These are phyloP conservation scores for Phlebiopsis gigantea DNA, from an alignment of 768 basidiomycete species.

Conservation along the genomic window DNA sequence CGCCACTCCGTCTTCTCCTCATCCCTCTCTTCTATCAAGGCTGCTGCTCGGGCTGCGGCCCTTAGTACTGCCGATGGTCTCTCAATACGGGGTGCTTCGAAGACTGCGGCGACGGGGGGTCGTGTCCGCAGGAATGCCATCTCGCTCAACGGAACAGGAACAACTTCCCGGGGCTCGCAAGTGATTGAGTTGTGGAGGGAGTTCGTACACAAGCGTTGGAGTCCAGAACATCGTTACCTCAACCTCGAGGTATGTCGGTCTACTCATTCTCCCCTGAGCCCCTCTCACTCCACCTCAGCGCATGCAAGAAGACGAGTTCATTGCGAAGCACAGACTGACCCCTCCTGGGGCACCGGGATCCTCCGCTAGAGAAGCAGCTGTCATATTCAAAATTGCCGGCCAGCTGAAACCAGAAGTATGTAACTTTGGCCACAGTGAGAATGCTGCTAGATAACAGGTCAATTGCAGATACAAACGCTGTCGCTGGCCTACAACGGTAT, in stretches of 20 bases:
- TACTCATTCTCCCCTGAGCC: background rate
- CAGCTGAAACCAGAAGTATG: conserved; percentile 71
- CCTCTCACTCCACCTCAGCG: conserved; percentile 38
- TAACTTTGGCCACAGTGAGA: background rate
- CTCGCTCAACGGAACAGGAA: conserved; percentile 19
- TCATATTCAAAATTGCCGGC: conserved; percentile 84
- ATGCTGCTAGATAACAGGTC: background rate
- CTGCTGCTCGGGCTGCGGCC: conserved; percentile 32
- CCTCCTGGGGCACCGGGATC: conserved; percentile 69
- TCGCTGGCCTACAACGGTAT: conserved; percentile 82
- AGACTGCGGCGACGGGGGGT: conserved; percentile 40
- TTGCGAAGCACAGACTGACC: conserved; percentile 64
- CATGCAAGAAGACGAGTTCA: conserved; percentile 71
- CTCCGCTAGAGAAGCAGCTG: conserved; percentile 60
- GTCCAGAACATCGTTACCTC: conserved; percentile 61
- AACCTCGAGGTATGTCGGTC: conserved; percentile 70
- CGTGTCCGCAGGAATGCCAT: conserved; percentile 59
- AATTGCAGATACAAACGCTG: conserved; percentile 62
- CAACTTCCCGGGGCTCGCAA: conserved; percentile 10
- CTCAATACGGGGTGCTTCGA: conserved; percentile 61
- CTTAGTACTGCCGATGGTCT: conserved; percentile 48
- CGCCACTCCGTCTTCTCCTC: conserved; percentile 25
- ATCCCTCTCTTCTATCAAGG: conserved; percentile 30
- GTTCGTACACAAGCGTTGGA: conserved; percentile 69
- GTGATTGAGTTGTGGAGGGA: conserved; percentile 68